Base-by-base conservation (phyloP, 2,329 filamentous ascomycete species). In the Aspergillus persii region DNA sequence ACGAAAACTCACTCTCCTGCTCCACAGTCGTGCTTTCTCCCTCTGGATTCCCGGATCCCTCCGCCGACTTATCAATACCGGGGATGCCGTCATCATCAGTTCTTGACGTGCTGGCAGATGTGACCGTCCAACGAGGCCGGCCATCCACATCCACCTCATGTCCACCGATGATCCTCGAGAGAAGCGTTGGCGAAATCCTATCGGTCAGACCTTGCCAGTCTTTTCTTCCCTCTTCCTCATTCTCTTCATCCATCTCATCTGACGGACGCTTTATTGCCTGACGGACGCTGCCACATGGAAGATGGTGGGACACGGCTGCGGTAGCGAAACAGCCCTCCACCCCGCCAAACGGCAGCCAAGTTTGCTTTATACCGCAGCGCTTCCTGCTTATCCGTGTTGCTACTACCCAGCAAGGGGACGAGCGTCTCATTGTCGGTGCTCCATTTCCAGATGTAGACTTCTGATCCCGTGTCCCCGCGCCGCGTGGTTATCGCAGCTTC, bases 11-110 rank as follows among this genome's bases (percentile, higher is more conserved):
- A 30, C 73, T 76, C 63, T 81, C 80, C 39, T 73, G 64, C 50
- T 76, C 74, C 8, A 68, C 65, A 3, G 66, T 70, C 1, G 66
- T 58, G 54, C 71, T 67, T 12, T 61, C 33, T 36, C 33, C 33
- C 15, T 9, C 65, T 4, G 63, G 57, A 9, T 59, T 58, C 6
- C 57, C 54, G 27, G 51, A 44, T n/a, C 50, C 59, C 33, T 70
- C 65, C 2, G 61, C 63, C 9, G 65, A 61, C 2, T 63, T 60
- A n/a, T 69, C 66, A n/a, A 88, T 70, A 0, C 85, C 85, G 0
- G 85, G 84, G 53, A 88, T 88, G 58, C 81, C 72, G 65, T 88
- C 86, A 18, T 82, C 71, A 68, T 88, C 86, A 33, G 79, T 74
- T 9, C 73, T 69, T 0, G 84, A 84, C 4, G 84, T 83, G 50